Evolutionary conservation across 2,329 filamentous ascomycete genomes (phyloP).

Genomic region (Monilinia polystroma): DNA sequence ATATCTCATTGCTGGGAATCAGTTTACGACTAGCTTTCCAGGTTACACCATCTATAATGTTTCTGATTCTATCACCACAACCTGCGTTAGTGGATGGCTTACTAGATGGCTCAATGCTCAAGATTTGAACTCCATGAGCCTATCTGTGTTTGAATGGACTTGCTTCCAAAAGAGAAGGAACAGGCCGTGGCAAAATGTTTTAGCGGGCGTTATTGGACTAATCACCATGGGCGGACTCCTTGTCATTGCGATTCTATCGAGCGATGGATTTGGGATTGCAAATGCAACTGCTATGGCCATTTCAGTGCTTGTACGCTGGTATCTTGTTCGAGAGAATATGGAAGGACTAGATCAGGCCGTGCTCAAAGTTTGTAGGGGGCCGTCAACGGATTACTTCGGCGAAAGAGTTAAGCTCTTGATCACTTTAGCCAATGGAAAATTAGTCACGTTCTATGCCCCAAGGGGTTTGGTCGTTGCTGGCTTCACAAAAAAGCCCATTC

Average conservation of each 20-base stretch:
- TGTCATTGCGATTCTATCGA: no score
- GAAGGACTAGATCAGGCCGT: constrained; percentile 3
- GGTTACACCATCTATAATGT: constrained; percentile 26
- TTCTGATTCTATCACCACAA: constrained; percentile 24
- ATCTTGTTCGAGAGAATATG: constrained; percentile 4
- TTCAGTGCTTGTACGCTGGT: no score
- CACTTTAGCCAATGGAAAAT: background rate
- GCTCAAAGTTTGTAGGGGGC: constrained; percentile 9
- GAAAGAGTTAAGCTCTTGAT: constrained; percentile 10
- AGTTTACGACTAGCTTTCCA: constrained; percentile 17
- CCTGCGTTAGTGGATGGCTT: constrained; percentile 24
- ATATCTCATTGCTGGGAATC: constrained; percentile 24
- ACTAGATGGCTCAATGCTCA: constrained; percentile 24
- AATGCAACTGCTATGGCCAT: no score
- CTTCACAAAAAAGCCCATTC: background rate
- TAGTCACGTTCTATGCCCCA: background rate
- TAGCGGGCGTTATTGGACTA: no score
- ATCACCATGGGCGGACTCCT: no score
- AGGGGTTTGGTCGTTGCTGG: constrained; percentile 1
- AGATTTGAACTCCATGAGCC: constrained; percentile 16
- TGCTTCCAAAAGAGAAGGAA: background rate
- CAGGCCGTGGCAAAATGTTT: background rate
- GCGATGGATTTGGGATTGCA: no score
- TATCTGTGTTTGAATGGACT: constrained; percentile 21
- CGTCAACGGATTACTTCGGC: background rate